Base-by-base conservation (phyloP, 2,329 filamentous ascomycete genomes). In the Knoxdaviesia proteae region DNA sequence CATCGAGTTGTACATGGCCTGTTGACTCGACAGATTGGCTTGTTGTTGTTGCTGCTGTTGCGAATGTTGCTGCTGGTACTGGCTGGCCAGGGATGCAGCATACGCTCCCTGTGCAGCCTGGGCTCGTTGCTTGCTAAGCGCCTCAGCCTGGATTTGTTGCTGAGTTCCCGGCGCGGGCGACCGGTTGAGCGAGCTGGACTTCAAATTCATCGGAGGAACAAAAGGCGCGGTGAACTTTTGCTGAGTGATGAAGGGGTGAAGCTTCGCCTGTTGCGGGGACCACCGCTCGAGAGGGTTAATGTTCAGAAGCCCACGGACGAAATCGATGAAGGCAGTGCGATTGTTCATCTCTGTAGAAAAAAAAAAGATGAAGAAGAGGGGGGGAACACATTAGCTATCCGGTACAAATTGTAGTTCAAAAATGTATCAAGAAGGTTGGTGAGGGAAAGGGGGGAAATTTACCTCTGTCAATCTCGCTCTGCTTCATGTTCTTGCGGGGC, bases 401-500 rank as follows among this genome's bases (percentile, higher is more conserved):
- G 34, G 34, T 9, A 9, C 9, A 9, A 9, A 36, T 36, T 11
- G 34, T 3, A 8, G 8, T n/a, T 8, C 34, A n/a, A 36, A 8
- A 3, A n/a, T 8, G 34, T n/a, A n/a, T 8, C 34, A 36, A 8
- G 34, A 3, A 36, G 32, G 8, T 32, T 37, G 31, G 9, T 29
- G 33, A 7, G 10, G 7, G 11, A 5, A 20, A 38, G 11, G 20
- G 31, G 34, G n/a, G 7, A 20, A 33, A 46, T 41, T 38, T 67
- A 94, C 90, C 90, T 81, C 90, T 68, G 53, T 98, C 90, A 49
- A 98, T 80, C 61, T 98, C 90, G 51, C 77, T 82, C 58, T 81
- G 86, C 65, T 98, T 98, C 90, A 98, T 98, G 55, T 94, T 94
- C 65, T 98, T 98, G 54, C 90, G 73, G 40, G 90, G 90, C 88